Percentiles rank a stretch among this genome's conserved stretches.
phyloP scores from a whole-genome alignment of 805 yeast genomes.

The Metschnikowia orientalis region DNA sequence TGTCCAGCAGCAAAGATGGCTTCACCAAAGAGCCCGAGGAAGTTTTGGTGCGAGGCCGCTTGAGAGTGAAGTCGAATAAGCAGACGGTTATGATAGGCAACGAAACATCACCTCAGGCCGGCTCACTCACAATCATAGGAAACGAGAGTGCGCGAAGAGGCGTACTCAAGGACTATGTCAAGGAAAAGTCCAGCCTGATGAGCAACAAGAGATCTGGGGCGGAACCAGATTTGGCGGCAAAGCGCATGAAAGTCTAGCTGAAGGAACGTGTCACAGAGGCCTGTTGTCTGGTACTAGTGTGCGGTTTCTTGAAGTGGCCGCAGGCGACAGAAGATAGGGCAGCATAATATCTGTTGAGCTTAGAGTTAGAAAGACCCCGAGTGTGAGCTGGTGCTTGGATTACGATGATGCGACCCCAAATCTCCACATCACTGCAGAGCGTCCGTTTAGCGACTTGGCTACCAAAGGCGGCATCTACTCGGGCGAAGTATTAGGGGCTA shows the following conservation, averaged over 20 bases:
- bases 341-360: too few relatives aligned
- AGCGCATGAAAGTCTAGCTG: conserved; percentile 1
- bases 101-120: conserved; percentile 12
- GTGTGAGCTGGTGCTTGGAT: too few relatives aligned
- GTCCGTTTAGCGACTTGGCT: too few relatives aligned
- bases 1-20: conserved; percentile 55
- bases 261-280: too few relatives aligned
- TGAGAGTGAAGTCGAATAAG: conserved; percentile 70
- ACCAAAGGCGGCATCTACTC: too few relatives aligned
- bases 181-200: conserved; percentile 4
- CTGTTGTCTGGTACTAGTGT: too few relatives aligned
- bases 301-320: too few relatives aligned
- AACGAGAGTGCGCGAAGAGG: conserved; percentile 21
- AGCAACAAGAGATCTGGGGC: conserved; percentile 21
- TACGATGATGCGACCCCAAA: too few relatives aligned
- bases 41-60: conserved; percentile 67
- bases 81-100: conserved; percentile 64
- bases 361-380: too few relatives aligned
- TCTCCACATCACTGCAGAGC: too few relatives aligned
- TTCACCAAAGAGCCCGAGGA: conserved; percentile 57
- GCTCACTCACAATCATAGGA: conserved; percentile 9
- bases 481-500: too few relatives aligned
- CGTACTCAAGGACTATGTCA: conserved; percentile 19
- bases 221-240: conserved; percentile 5
- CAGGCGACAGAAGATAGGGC: too few relatives aligned